Conservation (phyloP, 2,329 filamentous ascomycete genomes). For the Microthyrium microscopicum region DNA sequence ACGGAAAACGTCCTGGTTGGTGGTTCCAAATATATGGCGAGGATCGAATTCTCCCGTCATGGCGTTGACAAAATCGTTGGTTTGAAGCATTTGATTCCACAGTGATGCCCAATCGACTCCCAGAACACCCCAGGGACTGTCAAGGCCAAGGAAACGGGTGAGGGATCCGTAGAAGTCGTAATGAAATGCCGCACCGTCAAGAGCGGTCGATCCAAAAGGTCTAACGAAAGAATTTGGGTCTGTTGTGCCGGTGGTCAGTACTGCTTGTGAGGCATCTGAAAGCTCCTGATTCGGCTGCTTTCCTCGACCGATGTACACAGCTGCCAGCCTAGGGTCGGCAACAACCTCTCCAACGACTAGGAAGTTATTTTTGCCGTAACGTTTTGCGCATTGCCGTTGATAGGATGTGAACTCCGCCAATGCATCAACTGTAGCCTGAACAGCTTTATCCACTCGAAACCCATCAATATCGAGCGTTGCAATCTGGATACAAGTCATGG, state of each 20-base stretch:
- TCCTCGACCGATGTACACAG: slow-evolving; percentile 43
- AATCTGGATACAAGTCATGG: slow-evolving; percentile 45
- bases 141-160: slow-evolving; percentile 41
- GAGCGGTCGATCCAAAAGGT: slow-evolving; percentile 32
- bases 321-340: slow-evolving; percentile 41
- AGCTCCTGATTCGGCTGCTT: slow-evolving; percentile 37
- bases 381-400: slow-evolving; percentile 24
- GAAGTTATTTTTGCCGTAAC: slow-evolving; percentile 12
- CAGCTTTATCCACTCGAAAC: slow-evolving; percentile 47
- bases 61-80: slow-evolving; percentile 41
- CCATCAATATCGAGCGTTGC: slow-evolving; percentile 44
- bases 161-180: slow-evolving; percentile 43
- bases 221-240: slow-evolving; percentile 30
- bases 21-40: slow-evolving; percentile 46
- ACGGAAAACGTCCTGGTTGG: slow-evolving; percentile 49
- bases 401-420: slow-evolving; percentile 38
- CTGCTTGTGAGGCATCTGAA: no score
- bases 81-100: slow-evolving; percentile 38
- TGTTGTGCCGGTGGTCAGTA: no score
- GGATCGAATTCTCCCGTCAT: slow-evolving; percentile 46
- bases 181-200: slow-evolving; percentile 44
- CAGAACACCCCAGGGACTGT: slow-evolving; percentile 38
- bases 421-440: slow-evolving; percentile 43
- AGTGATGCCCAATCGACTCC: slow-evolving; percentile 32
- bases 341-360: slow-evolving; percentile 21